Percentiles rank a stretch among this genome's conserved stretches.
These are phyloP conservation scores for Arthrobotrys iridis DNA, from an alignment of 2,329 filamentous ascomycete genomes.

Conservation along the genomic window DNA sequence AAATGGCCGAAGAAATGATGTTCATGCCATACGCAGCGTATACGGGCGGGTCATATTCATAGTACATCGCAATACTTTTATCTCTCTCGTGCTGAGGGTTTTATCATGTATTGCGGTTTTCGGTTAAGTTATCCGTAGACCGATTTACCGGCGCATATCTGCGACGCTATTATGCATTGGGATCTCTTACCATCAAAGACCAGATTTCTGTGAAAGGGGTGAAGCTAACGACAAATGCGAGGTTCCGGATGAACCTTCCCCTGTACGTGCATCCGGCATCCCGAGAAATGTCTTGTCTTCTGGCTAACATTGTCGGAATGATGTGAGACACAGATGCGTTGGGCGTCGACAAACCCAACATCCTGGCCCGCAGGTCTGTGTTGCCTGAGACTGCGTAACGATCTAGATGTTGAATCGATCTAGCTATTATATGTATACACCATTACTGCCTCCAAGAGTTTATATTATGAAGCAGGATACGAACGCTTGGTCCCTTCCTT, in stretches of 20 bases:
- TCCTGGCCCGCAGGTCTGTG: constrained; percentile 9
- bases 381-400: constrained; percentile 22
- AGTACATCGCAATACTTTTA: background rate
- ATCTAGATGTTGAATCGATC: background rate
- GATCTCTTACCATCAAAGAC: constrained; percentile 8
- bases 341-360: constrained; percentile 35
- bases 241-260: constrained; percentile 17
- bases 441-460: too few species aligned
- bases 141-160: constrained; percentile 29
- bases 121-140: constrained; percentile 29
- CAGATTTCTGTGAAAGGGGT: background rate
- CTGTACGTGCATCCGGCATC: constrained; percentile 11
- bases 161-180: constrained; percentile 8
- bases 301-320: background rate
- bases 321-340: constrained; percentile 13
- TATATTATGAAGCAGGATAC: background rate
- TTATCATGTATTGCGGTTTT: background rate
- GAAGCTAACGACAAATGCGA: constrained; percentile 12
- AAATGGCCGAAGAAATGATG: background rate
- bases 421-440: background rate
- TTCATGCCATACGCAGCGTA: background rate
- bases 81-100: background rate
- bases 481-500: constrained; percentile 23
- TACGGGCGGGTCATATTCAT: too few species aligned
- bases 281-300: constrained; percentile 5